Conservation (phyloP, 2,329 filamentous ascomycete genomes). For the Penicillium sp. region DNA sequence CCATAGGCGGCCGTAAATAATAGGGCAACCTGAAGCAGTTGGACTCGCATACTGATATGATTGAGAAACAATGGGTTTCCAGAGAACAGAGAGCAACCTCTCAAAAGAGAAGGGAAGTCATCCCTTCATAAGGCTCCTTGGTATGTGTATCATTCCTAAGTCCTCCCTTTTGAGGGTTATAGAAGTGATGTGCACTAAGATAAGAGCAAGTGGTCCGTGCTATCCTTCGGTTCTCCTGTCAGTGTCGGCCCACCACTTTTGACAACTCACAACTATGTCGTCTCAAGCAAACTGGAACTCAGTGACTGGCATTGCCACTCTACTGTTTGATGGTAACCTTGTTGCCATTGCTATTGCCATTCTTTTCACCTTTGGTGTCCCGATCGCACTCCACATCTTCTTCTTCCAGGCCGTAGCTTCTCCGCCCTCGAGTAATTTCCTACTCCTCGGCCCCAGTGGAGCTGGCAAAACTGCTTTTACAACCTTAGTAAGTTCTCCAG, state of each 20-base stretch:
- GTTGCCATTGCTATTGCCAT: slow-evolving; percentile 62
- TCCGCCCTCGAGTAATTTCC: slow-evolving; percentile 67
- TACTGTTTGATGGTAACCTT: slow-evolving; percentile 44
- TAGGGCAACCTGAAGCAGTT: slow-evolving; percentile 33
- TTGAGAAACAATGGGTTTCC: slow-evolving; percentile 2
- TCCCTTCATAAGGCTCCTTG: slow-evolving; percentile 6
- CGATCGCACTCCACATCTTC: slow-evolving; percentile 72
- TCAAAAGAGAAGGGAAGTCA: background rate
- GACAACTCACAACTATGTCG: slow-evolving; percentile 25
- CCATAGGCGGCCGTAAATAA: slow-evolving; percentile 39
- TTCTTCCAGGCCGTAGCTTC: slow-evolving; percentile 64
- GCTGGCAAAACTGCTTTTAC: slow-evolving; percentile 85
- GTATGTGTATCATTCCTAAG: slow-evolving; percentile 4
- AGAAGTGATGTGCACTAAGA: slow-evolving; percentile 1
- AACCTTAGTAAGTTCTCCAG: slow-evolving; percentile 59
- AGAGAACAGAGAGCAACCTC: background rate
- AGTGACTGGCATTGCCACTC: slow-evolving; percentile 39
- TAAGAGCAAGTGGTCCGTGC: background rate
- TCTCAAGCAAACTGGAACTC: slow-evolving; percentile 38
- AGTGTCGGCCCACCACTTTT: slow-evolving; percentile 4
- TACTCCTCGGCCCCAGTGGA: slow-evolving; percentile 77
- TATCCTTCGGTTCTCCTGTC: background rate
- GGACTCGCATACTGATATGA: slow-evolving; percentile 30
- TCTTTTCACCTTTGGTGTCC: slow-evolving; percentile 68
- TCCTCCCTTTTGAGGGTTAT: background rate